Percentiles rank a stretch among this genome's conserved stretches.
These are phyloP conservation scores for Apiosordaria backusii DNA, from an alignment of 495 filamentous ascomycete species.

Conservation along the genomic window DNA sequence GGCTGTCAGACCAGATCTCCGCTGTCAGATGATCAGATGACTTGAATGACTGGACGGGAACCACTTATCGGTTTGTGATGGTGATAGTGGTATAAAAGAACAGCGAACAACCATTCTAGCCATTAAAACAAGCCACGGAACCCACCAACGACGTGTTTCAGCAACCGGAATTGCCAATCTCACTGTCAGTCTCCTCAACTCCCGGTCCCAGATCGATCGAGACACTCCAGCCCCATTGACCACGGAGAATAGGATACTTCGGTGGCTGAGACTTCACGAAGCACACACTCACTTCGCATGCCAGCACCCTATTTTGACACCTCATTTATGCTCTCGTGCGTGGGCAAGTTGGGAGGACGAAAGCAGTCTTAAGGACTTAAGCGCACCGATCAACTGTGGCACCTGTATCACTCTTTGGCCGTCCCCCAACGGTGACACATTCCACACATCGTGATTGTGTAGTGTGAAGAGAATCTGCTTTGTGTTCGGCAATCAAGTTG, in stretches of 20 bases:
- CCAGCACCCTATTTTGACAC: conserved; percentile 3
- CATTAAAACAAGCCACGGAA: neutral
- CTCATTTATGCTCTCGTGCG: neutral
- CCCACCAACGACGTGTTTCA: neutral
- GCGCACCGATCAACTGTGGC: neutral
- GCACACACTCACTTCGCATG: neutral
- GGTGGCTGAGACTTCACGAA: neutral
- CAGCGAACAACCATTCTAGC: too few species aligned
- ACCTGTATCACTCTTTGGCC: neutral
- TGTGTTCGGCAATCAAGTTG: neutral
- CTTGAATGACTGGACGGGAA: neutral
- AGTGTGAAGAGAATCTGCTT: neutral
- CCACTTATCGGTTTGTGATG: too few species aligned
- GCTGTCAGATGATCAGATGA: neutral
- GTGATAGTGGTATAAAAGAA: neutral
- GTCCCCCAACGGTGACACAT: neutral
- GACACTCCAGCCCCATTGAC: neutral
- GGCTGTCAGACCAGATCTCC: neutral
- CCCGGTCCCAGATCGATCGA: neutral
- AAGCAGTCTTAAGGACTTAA: neutral
- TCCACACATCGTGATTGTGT: neutral
- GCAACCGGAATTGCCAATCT: neutral
- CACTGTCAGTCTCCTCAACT: neutral
- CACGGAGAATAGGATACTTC: neutral
- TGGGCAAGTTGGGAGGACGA: neutral